Evolutionary conservation across 2,329 filamentous ascomycete genomes (phyloP).

Genomic region (Aciculosporium take): DNA sequence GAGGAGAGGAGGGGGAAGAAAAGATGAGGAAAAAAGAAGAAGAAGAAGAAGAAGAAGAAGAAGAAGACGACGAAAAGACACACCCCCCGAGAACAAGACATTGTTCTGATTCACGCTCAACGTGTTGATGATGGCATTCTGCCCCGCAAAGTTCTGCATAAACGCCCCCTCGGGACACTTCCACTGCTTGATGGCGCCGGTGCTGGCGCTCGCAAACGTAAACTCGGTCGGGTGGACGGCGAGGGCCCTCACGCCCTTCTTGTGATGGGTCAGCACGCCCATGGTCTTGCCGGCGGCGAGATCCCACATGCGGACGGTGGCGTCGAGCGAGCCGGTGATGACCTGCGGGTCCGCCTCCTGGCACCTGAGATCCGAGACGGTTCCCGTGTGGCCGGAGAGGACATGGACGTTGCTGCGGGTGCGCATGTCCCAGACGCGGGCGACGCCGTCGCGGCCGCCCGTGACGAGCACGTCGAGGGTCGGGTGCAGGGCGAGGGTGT

Average conservation of each 20-base stretch:
- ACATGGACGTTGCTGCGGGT: conserved; percentile 94
- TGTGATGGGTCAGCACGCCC: conserved; percentile 93
- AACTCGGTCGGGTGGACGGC: conserved; percentile 83
- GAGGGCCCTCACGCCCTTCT: conserved; percentile 83
- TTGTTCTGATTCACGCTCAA: conserved; percentile 89
- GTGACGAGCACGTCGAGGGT: conserved; percentile 91
- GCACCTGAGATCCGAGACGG: conserved; percentile 76
- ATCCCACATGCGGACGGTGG: conserved; percentile 87
- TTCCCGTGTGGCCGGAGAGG: conserved; percentile 76
- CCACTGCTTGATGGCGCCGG: conserved; percentile 96
- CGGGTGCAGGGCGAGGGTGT: conserved; percentile 83
- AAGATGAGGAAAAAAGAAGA: background rate
- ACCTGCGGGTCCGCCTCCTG: conserved; percentile 96
- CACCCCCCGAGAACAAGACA: conserved; percentile 77
- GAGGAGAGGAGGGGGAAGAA: too few relatives aligned
- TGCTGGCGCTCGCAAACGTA: conserved; percentile 86
- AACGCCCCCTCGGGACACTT: conserved; percentile 96
- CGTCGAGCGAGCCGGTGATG: conserved; percentile 84
- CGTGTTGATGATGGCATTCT: conserved; percentile 93
- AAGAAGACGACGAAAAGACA: conserved; percentile 10
- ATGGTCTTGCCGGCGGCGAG: conserved; percentile 91
- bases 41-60: background rate
- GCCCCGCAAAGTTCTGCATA: conserved; percentile 97
- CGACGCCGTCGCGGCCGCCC: conserved; percentile 86
- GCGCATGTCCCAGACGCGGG: conserved; percentile 96